phyloP scores from a whole-genome alignment of 2,329 filamentous ascomycete species.

The Dothidotthia symphoricarpi region DNA sequence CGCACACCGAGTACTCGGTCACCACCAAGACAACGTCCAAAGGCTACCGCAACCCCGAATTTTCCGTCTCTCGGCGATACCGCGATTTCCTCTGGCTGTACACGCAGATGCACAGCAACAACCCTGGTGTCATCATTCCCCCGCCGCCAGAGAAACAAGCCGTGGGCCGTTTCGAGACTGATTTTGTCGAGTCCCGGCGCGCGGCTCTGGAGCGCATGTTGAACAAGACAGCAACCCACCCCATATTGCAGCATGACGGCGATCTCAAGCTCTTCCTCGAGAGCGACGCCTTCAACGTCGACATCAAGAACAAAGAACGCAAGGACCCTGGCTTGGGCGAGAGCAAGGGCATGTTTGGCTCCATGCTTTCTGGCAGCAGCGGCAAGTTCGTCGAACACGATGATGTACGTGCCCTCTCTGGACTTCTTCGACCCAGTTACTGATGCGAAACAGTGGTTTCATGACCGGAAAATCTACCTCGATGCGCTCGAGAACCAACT shows the following conservation, averaged over 20 bases:
- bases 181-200: constrained; percentile 91
- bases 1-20: constrained; percentile 96
- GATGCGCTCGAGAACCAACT: constrained; percentile 91
- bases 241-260: constrained; percentile 85
- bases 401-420: constrained; percentile 61
- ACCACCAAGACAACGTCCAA: constrained; percentile 95
- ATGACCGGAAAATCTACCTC: constrained; percentile 90
- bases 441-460: constrained; percentile 72
- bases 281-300: constrained; percentile 91
- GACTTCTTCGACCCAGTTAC: neutral
- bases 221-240: constrained; percentile 89
- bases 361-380: constrained; percentile 69
- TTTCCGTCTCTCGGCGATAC: constrained; percentile 90
- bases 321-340: constrained; percentile 82
- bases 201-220: constrained; percentile 95
- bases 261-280: constrained; percentile 96
- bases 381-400: constrained; percentile 97
- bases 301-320: constrained; percentile 96
- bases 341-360: constrained; percentile 90
- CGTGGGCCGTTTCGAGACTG: constrained; percentile 90
- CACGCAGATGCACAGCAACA: constrained; percentile 88
- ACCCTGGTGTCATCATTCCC: constrained; percentile 90
- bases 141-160: constrained; percentile 98
- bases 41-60: constrained; percentile 88
- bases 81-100: constrained; percentile 98